Evolutionary conservation across 108 stramenopile species (phyloP).

Genomic region (Nitzschia sp.): DNA sequence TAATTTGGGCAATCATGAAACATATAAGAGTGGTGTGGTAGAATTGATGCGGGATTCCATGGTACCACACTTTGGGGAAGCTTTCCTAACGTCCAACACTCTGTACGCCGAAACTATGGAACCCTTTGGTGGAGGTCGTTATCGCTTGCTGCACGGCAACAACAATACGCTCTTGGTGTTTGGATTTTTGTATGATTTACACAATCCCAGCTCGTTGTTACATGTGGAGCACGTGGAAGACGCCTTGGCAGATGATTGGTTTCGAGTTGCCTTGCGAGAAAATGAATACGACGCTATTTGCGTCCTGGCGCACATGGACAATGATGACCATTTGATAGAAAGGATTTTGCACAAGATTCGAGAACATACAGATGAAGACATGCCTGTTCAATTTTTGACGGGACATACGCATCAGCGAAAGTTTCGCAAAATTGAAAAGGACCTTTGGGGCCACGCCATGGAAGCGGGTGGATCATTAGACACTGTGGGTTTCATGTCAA

Average conservation of each 20-base stretch:
- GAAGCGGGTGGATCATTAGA: constrained; percentile 80
- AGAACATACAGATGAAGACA: constrained; percentile 35
- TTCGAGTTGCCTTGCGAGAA: constrained; percentile 41
- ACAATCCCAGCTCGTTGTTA: constrained; percentile 18
- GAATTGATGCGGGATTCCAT: constrained; percentile 38
- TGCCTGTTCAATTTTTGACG: constrained; percentile 77
- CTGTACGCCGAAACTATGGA: constrained; percentile 6
- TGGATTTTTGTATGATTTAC: constrained; percentile 76
- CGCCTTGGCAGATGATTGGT: constrained; percentile 60
- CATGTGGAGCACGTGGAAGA: constrained; percentile 57
- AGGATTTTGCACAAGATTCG: constrained; percentile 50
- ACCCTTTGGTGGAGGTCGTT: constrained; percentile 47
- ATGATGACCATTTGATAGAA: constrained; percentile 56
- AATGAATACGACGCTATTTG: constrained; percentile 66
- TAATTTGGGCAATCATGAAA: constrained; percentile 80
- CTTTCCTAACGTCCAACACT: constrained; percentile 67
- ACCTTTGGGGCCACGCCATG: constrained; percentile 18
- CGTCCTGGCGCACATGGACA: constrained; percentile 81
- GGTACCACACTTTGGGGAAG: constrained; percentile 57
- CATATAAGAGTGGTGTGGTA: constrained; percentile 42
- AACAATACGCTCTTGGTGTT: constrained; percentile 53
- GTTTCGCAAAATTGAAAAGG: constrained; percentile 15
- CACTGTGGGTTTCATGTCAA: constrained; percentile 77
- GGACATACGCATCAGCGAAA: constrained; percentile 72
- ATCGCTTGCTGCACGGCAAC: constrained; percentile 56